phyloP scores from a whole-genome alignment of 2,329 filamentous ascomycete species.

The Fusarium temperatum region DNA sequence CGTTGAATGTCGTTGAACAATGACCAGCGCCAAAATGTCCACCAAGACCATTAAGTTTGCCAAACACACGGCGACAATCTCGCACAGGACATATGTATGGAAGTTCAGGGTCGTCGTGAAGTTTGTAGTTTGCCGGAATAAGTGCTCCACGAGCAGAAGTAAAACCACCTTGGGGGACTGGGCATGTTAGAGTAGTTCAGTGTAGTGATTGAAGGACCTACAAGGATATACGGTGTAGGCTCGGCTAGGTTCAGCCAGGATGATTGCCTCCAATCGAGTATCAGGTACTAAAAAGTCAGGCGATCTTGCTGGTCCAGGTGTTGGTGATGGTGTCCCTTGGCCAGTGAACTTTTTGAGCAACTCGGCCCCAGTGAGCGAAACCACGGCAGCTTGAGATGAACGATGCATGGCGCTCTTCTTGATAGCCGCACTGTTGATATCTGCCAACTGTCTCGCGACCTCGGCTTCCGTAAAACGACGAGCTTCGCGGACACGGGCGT shows the following conservation, averaged over 20 bases:
- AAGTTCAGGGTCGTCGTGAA: conserved; percentile 30
- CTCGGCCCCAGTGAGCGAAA: conserved; percentile 21
- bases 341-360: conserved; percentile 21
- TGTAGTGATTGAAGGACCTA: neutral
- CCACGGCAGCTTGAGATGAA: neutral
- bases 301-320: neutral
- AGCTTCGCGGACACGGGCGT: neutral
- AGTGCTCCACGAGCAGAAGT: conserved; percentile 42
- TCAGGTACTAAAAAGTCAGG: neutral
- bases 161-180: conserved; percentile 13
- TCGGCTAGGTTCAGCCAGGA: conserved; percentile 24
- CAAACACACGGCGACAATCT: conserved; percentile 46
- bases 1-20: conserved; percentile 46
- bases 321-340: conserved; percentile 6
- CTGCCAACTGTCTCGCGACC: conserved; percentile 12
- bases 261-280: conserved; percentile 18
- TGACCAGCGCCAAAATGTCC: conserved; percentile 43
- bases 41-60: conserved; percentile 31
- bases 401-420: conserved; percentile 14
- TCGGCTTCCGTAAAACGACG: conserved; percentile 36
- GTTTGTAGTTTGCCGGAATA: conserved; percentile 46
- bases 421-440: neutral
- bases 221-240: conserved; percentile 26
- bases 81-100: conserved; percentile 52
- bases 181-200: neutral